Percentiles rank a stretch among this genome's conserved stretches.
Conservation (phyloP, 2,329 filamentous ascomycete species). For the Endoconidiophora polonica region DNA sequence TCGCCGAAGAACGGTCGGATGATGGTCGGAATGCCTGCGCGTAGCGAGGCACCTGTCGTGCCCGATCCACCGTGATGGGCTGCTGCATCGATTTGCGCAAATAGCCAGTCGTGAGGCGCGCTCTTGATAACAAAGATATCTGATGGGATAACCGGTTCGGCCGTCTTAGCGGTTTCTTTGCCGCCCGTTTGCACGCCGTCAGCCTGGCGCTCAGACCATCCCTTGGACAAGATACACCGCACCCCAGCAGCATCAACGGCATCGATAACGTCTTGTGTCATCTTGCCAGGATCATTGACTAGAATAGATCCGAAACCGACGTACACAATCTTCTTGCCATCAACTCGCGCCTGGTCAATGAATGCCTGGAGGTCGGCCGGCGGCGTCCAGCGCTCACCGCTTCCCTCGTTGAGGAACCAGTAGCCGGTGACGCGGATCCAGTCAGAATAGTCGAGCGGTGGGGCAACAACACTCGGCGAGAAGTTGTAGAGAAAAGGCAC, state of each 20-base stretch:
- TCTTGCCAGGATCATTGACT: constrained; percentile 69
- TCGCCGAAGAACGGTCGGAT: constrained; percentile 96
- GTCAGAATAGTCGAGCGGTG: constrained; percentile 86
- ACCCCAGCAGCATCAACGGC: constrained; percentile 84
- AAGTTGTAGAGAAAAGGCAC: constrained; percentile 99
- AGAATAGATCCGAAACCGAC: constrained; percentile 96
- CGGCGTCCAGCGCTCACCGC: constrained; percentile 44
- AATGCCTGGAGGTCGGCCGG: constrained; percentile 62
- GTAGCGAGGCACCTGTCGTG: constrained; percentile 81
- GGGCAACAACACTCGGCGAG: constrained; percentile 81
- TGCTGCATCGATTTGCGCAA: constrained; percentile 80
- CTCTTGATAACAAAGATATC: constrained; percentile 81
- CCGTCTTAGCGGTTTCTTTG: constrained; percentile 28
- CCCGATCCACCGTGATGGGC: constrained; percentile 90
- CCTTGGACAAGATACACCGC: constrained; percentile 85
- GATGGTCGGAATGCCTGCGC: constrained; percentile 83
- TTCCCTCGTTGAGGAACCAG: constrained; percentile 81
- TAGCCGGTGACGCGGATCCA: constrained; percentile 97
- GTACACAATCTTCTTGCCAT: constrained; percentile 85
- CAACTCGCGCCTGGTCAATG: constrained; percentile 63
- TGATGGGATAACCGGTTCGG: constrained; percentile 49
- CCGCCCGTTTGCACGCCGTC: constrained; percentile 26
- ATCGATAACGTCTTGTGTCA: constrained; percentile 86
- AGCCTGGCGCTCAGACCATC: constrained; percentile 74
- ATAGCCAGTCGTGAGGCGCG: constrained; percentile 93